These are phyloP conservation scores for Starmerella tilneyi DNA, from an alignment of 805 yeast species.

Conservation along the genomic window DNA sequence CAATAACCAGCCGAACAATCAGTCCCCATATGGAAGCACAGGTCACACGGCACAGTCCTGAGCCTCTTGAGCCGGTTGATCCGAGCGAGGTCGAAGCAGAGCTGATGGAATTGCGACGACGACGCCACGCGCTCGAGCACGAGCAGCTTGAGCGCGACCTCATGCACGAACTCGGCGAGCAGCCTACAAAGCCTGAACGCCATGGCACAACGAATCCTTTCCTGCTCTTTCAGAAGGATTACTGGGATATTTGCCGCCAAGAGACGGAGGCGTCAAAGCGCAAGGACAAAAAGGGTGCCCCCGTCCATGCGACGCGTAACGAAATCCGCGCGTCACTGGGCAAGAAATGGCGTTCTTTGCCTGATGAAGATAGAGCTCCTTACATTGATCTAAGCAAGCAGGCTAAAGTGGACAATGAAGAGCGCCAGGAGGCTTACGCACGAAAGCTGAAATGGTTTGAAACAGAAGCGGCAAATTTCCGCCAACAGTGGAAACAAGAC, in stretches of 20 bases:
- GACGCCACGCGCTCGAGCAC: conserved; percentile 27
- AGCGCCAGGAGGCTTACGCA: conserved; percentile 30
- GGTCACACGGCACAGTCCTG: neutral
- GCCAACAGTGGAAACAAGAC: conserved; percentile 33
- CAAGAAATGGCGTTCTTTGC: conserved; percentile 35
- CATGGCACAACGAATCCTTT: conserved; percentile 35
- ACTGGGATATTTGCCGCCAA: conserved; percentile 35
- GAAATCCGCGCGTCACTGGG: conserved; percentile 36
- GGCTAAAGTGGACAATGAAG: conserved; percentile 31
- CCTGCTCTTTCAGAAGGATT: conserved; percentile 34
- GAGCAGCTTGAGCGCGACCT: conserved; percentile 32
- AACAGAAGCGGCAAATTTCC: conserved; percentile 33
- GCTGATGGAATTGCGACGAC: conserved; percentile 27
- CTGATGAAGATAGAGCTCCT: conserved; percentile 32
- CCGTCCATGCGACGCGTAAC: conserved; percentile 32
- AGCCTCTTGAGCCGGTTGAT: conserved; percentile 11
- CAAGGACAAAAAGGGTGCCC: conserved; percentile 24
- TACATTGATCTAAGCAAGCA: conserved; percentile 31
- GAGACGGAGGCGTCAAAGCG: conserved; percentile 32
- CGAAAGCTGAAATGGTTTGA: conserved; percentile 31
- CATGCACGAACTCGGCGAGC: conserved; percentile 32
- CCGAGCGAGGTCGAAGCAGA: conserved; percentile 24
- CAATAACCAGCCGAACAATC: neutral
- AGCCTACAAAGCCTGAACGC: conserved; percentile 34
- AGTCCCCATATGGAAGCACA: conserved; percentile 1